Evolutionary conservation across 2,329 filamentous ascomycete species (phyloP).

Genomic region (Ophiobolus disseminans): DNA sequence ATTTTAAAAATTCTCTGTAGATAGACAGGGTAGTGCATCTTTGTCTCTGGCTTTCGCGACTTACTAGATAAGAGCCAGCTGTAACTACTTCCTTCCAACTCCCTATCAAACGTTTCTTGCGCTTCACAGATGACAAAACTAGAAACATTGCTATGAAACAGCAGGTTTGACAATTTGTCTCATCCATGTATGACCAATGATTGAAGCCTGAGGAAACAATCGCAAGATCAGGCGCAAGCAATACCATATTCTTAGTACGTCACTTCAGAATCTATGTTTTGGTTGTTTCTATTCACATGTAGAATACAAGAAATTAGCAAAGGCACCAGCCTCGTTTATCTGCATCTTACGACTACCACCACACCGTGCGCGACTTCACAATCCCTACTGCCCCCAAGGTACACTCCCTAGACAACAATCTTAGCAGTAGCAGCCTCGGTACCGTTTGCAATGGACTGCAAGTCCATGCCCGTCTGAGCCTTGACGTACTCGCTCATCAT

Average conservation of each 20-base stretch:
- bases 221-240: neutral
- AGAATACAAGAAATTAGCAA: neutral
- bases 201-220: neutral
- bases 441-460: slow-evolving; percentile 10
- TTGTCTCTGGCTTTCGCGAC: too few relatives aligned
- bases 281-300: neutral
- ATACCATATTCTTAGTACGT: too few relatives aligned
- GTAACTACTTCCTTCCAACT: too few relatives aligned
- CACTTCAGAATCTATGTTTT: neutral
- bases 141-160: neutral
- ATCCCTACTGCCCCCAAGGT: neutral
- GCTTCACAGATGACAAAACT: neutral
- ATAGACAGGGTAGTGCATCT: too few relatives aligned
- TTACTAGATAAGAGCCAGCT: too few relatives aligned
- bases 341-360: too few relatives aligned
- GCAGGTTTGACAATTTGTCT: neutral
- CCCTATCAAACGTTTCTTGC: too few relatives aligned
- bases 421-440: slow-evolving; percentile 2
- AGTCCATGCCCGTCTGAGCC: slow-evolving; percentile 28
- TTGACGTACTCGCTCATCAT: slow-evolving; percentile 47
- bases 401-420: slow-evolving; percentile 4
- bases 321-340: slow-evolving; percentile 1
- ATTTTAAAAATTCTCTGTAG: too few relatives aligned
- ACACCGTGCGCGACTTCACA: neutral
- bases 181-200: neutral